Conservation (phyloP, 495 filamentous ascomycete species). For the Aspergillus panamensis region DNA sequence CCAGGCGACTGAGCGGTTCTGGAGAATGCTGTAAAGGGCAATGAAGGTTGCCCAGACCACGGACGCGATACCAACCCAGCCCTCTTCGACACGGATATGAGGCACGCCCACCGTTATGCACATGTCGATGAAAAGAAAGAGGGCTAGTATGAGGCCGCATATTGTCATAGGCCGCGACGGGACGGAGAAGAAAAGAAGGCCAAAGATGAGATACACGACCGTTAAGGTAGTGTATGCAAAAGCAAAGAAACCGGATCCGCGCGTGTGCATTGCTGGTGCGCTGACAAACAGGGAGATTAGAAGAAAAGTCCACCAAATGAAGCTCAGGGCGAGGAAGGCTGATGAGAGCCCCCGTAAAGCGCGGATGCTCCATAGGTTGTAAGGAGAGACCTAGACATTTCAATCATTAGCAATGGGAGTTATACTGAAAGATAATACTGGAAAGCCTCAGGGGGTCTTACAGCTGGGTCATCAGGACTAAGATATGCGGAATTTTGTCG, state of each 20-base stretch:
- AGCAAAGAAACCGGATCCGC: conserved; percentile 86
- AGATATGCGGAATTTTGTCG: conserved; percentile 61
- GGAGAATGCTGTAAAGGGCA: conserved; percentile 56
- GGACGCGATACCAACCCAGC: conserved; percentile 83
- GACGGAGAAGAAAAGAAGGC: conserved; percentile 80
- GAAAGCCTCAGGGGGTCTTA: conserved; percentile 27
- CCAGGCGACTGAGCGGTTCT: conserved; percentile 75
- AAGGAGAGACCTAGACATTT: conserved; percentile 71
- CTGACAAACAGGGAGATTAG: conserved; percentile 84
- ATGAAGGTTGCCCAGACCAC: conserved; percentile 73
- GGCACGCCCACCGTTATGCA: conserved; percentile 72
- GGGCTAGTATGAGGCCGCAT: conserved; percentile 59
- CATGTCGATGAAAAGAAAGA: conserved; percentile 75
- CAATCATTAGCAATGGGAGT: neutral
- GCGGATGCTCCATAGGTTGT: conserved; percentile 90
- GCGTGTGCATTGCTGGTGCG: conserved; percentile 75
- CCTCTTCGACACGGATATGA: conserved; percentile 73
- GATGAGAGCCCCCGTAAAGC: conserved; percentile 70
- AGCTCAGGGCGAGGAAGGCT: conserved; percentile 66
- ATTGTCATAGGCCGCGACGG: conserved; percentile 75
- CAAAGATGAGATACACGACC: conserved; percentile 65
- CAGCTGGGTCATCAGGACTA: conserved; percentile 92
- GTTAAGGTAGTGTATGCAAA: conserved; percentile 77
- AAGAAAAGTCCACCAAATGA: conserved; percentile 87
- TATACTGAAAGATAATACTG: conserved; percentile 18